Percentiles rank a stretch among this genome's conserved stretches.
Conservation (phyloP, 2,329 filamentous ascomycete species). For the Nectriaceae sp. region DNA sequence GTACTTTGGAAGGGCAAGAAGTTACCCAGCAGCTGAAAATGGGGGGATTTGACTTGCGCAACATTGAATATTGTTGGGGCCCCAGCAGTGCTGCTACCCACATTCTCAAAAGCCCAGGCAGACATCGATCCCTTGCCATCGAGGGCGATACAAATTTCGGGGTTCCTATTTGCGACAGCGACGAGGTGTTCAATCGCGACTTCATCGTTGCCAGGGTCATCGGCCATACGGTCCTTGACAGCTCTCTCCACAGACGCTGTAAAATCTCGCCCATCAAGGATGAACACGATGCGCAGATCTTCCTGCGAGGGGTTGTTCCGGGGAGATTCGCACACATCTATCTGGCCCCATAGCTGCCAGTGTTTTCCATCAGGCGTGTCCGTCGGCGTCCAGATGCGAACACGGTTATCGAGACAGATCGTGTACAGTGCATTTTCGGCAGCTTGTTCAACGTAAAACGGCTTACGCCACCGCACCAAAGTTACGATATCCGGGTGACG, state of each 20-base stretch:
- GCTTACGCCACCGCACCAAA: slow-evolving; percentile 81
- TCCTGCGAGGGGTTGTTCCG: slow-evolving; percentile 38
- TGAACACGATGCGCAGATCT: slow-evolving; percentile 57
- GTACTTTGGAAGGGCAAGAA: slow-evolving; percentile 26
- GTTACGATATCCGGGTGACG: slow-evolving; percentile 83
- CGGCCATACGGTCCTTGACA: slow-evolving; percentile 59
- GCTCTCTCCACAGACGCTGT: slow-evolving; percentile 75
- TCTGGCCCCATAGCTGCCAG: slow-evolving; percentile 76
- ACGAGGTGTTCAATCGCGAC: slow-evolving; percentile 82
- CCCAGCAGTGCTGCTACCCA: slow-evolving; percentile 69
- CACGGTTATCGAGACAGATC: slow-evolving; percentile 74
- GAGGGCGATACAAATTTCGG: slow-evolving; percentile 84
- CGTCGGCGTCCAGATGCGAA: slow-evolving; percentile 81
- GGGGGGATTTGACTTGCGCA: slow-evolving; percentile 67
- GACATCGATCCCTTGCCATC: slow-evolving; percentile 86
- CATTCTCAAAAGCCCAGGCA: slow-evolving; percentile 88
- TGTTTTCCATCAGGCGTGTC: slow-evolving; percentile 72
- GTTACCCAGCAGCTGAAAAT: slow-evolving; percentile 49
- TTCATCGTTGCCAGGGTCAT: slow-evolving; percentile 61
- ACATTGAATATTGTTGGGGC: slow-evolving; percentile 80
- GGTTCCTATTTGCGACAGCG: slow-evolving; percentile 79
- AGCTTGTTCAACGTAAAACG: slow-evolving; percentile 74
- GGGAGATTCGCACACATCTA: slow-evolving; percentile 76
- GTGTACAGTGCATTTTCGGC: slow-evolving; percentile 90
- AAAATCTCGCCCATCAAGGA: slow-evolving; percentile 82